These are phyloP conservation scores for Urtica urens DNA, from an alignment of 306 rosid species.

Conservation along the genomic window DNA sequence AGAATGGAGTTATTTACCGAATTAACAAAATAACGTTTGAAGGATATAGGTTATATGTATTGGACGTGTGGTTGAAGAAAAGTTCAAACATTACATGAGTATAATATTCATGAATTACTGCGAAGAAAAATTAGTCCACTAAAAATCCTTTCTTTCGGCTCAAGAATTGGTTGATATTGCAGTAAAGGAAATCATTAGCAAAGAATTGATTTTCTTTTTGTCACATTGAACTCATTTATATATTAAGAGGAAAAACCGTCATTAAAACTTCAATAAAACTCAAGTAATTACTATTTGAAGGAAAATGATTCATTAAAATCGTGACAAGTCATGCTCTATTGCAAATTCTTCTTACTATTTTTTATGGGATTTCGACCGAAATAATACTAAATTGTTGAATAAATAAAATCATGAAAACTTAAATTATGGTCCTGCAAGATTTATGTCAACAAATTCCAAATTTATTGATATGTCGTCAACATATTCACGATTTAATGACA, in stretches of 20 bases:
- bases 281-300: conserved; percentile 14
- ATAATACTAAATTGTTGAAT: too few species aligned
- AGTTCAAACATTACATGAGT: conserved; percentile 12
- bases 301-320: conserved; percentile 21
- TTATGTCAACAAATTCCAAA: too few species aligned
- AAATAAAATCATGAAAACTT: too few species aligned
- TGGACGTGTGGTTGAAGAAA: conserved; percentile 30
- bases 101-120: conserved; percentile 22
- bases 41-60: conserved; percentile 10
- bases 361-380: too few species aligned
- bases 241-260: conserved; percentile 5
- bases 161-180: conserved; percentile 38
- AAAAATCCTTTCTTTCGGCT: conserved; percentile 51
- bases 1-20: too few species aligned
- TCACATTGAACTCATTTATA: conserved; percentile 4
- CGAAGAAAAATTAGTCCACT: conserved; percentile 33
- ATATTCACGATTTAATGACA: too few species aligned
- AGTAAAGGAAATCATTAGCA: conserved; percentile 17
- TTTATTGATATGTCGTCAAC: too few species aligned
- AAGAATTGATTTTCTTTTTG: conserved; percentile 21
- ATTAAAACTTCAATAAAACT: conserved; percentile 26
- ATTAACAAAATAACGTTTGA: too few species aligned
- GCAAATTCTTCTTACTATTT: conserved; percentile 10
- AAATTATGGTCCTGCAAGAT: too few species aligned
- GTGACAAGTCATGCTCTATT: conserved; percentile 21